Evolutionary conservation across 1,139 yeast genomes (phyloP).

Genomic region (Sugiyamaella pinicola): DNA sequence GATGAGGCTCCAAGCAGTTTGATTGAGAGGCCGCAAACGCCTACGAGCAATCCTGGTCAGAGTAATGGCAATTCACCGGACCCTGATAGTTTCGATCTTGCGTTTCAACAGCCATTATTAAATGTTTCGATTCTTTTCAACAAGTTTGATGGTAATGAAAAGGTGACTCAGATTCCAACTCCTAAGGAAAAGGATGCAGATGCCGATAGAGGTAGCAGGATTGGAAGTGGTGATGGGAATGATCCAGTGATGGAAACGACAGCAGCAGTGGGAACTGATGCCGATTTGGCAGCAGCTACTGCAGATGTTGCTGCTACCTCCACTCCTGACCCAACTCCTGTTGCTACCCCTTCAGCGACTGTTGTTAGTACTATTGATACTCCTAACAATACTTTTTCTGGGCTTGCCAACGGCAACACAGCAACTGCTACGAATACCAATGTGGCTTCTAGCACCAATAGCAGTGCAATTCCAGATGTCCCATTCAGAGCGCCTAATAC

Average conservation of each 20-base stretch:
- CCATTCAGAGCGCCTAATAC: not conserved
- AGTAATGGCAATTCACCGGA: slow-evolving; percentile 1
- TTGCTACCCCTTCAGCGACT: not conserved
- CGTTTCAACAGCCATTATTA: not conserved
- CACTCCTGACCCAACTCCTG: slow-evolving; percentile 8
- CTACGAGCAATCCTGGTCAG: slow-evolving; percentile 3
- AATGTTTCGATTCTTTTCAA: slow-evolving; percentile 4
- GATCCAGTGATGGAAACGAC: not conserved
- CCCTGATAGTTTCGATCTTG: not conserved
- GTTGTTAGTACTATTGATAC: not conserved
- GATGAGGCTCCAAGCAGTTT: not conserved
- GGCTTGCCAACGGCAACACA: not conserved
- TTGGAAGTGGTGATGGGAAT: not conserved
- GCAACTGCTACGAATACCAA: not conserved
- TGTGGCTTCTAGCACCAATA: not conserved
- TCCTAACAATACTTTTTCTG: not conserved
- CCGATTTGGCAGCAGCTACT: slow-evolving; percentile 4
- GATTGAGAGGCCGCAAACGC: slow-evolving; percentile 4
- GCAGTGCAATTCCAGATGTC: not conserved
- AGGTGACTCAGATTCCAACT: slow-evolving; percentile 8
- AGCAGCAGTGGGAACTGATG: not conserved
- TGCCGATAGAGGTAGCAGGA: not conserved
- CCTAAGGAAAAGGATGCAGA: slow-evolving; percentile 1
- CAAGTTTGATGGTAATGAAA: not conserved
- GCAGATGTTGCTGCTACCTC: slow-evolving; percentile 6